Conservation (phyloP, 495 filamentous ascomycete species). For the Rostrohypoxylon terebratum region DNA sequence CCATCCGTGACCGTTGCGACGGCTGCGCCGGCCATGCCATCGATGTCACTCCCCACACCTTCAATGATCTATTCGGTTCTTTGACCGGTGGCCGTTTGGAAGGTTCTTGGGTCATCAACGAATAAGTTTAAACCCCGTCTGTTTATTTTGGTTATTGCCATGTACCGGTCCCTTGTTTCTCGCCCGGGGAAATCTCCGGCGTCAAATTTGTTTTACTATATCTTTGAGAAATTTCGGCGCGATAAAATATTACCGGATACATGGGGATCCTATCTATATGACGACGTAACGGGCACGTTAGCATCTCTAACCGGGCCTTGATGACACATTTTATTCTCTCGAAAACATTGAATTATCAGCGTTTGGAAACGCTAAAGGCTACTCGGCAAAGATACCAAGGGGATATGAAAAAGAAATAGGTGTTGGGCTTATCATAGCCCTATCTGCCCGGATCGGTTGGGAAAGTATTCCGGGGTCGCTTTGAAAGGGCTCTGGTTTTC, state of each 20-base stretch:
- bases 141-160: not conserved
- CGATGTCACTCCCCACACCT: slow-evolving; percentile 62
- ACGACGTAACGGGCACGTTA: slow-evolving; percentile 36
- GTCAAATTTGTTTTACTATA: slow-evolving; percentile 35
- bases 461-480: slow-evolving; percentile 10
- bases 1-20: slow-evolving; percentile 79
- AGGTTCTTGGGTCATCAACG: slow-evolving; percentile 58
- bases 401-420: slow-evolving; percentile 2
- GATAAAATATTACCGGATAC: slow-evolving; percentile 9
- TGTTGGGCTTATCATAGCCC: slow-evolving; percentile 23
- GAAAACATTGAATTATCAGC: not conserved
- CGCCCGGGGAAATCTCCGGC: slow-evolving; percentile 9
- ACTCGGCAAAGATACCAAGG: slow-evolving; percentile 30
- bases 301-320: slow-evolving; percentile 21
- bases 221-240: slow-evolving; percentile 16
- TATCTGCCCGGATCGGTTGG: slow-evolving; percentile 25
- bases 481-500: slow-evolving; percentile 9
- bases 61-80: slow-evolving; percentile 56
- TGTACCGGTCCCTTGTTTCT: slow-evolving; percentile 5
- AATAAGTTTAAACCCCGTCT: slow-evolving; percentile 30
- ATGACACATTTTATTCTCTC: slow-evolving; percentile 30
- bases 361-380: slow-evolving; percentile 12
- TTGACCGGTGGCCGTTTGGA: slow-evolving; percentile 51
- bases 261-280: slow-evolving; percentile 12
- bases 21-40: slow-evolving; percentile 66